A percentile compares a stretch with the other conserved stretches of the same genome.
phyloP scores from a whole-genome alignment of 2,329 filamentous ascomycete species.

The Hymenoscyphus salicellus region DNA sequence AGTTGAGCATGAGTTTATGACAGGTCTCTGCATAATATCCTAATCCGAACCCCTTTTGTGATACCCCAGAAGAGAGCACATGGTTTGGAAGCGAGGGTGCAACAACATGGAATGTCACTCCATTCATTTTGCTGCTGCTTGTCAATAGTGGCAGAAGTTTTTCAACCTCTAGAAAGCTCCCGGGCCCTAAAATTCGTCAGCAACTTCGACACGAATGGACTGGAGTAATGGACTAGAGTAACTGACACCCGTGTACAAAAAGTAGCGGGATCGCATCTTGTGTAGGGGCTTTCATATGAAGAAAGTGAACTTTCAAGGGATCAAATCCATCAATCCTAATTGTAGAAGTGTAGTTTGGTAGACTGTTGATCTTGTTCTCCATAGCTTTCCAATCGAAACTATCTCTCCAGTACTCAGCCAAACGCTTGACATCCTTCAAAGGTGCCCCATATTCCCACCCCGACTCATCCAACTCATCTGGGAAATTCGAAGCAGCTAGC shows the following conservation, averaged over 20 bases:
- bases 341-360: conserved; percentile 54
- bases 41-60: conserved; percentile 56
- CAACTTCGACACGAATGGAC: too few relatives aligned
- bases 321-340: conserved; percentile 58
- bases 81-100: conserved; percentile 56
- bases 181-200: too few relatives aligned
- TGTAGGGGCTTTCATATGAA: conserved; percentile 52
- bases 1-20: conserved; percentile 64
- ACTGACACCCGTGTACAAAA: conserved; percentile 56
- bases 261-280: conserved; percentile 55
- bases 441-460: conserved; percentile 59
- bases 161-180: not conserved
- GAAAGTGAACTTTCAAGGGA: conserved; percentile 59
- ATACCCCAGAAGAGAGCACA: conserved; percentile 44
- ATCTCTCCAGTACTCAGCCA: conserved; percentile 54
- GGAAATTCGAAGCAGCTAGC: conserved; percentile 51
- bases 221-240: not conserved
- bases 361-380: conserved; percentile 56
- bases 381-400: conserved; percentile 59
- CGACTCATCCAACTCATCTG: conserved; percentile 52
- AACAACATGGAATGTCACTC: conserved; percentile 52
- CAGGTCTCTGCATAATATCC: conserved; percentile 62
- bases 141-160: not conserved
- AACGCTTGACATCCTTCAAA: conserved; percentile 55
- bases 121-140: too few relatives aligned